Evolutionary conservation across 2,329 filamentous ascomycete genomes (phyloP).

Genomic region (Aspergillus sp.): DNA sequence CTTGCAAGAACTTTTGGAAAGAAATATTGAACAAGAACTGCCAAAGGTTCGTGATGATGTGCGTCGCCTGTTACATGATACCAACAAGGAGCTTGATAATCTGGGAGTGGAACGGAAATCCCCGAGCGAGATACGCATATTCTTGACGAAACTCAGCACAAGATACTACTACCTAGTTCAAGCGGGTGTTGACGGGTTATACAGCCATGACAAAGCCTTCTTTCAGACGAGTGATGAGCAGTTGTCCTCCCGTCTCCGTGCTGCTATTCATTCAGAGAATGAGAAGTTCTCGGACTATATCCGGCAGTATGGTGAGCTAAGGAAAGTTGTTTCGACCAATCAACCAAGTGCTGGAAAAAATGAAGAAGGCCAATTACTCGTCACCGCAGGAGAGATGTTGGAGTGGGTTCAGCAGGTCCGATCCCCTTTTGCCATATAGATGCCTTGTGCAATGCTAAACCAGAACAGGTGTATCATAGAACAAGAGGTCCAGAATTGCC

Average conservation of each 20-base stretch:
- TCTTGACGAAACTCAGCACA: conserved; percentile 13
- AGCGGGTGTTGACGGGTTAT: conserved; percentile 15
- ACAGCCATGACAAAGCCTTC: conserved; percentile 9
- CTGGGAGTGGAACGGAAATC: conserved; percentile 10
- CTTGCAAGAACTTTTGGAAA: conserved; percentile 12
- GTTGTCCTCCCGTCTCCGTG: conserved; percentile 9
- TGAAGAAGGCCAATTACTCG: conserved; percentile 6
- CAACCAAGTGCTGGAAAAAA: neutral
- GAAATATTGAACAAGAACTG: conserved; percentile 14
- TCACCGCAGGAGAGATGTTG: conserved; percentile 9
- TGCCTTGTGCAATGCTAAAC: neutral
- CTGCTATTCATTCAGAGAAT: conserved; percentile 13
- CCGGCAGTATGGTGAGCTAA: conserved; percentile 10
- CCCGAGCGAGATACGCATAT: conserved; percentile 12
- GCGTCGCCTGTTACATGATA: conserved; percentile 5
- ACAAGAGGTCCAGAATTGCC: conserved; percentile 22
- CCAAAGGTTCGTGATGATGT: conserved; percentile 15
- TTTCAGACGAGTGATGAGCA: conserved; percentile 3
- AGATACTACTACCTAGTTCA: conserved; percentile 12
- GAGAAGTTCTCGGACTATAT: conserved; percentile 13
- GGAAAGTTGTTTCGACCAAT: conserved; percentile 5
- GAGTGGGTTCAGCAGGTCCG: conserved; percentile 14
- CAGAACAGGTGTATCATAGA: conserved; percentile 15
- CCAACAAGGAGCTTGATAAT: conserved; percentile 6
- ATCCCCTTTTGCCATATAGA: no score